phyloP scores from a whole-genome alignment of 352 stramenopile species.

The Thraustochytrium striatum region DNA sequence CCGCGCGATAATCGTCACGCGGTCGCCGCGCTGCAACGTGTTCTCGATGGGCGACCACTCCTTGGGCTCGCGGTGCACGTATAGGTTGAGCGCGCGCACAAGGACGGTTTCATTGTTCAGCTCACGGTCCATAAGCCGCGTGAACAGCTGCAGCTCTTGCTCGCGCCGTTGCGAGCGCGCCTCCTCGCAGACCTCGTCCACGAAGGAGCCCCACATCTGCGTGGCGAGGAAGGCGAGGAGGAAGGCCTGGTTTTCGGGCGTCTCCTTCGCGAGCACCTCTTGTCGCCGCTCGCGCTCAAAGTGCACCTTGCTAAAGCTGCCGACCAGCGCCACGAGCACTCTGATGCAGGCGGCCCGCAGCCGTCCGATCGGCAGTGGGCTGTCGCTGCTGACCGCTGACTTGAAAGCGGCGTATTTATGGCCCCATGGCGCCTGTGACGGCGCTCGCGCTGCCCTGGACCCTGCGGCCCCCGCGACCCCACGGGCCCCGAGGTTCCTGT shows the following conservation, averaged over 20 bases:
- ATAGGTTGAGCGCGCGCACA: background rate
- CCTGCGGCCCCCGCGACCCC: too few species aligned
- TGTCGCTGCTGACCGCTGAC: too few species aligned
- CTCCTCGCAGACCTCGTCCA: background rate
- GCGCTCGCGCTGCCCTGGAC: too few species aligned
- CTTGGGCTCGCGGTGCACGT: background rate
- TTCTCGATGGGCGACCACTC: background rate
- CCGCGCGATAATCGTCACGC: constrained; percentile 17
- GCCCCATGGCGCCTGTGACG: too few species aligned
- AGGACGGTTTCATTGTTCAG: background rate
- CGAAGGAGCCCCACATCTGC: constrained; percentile 25
- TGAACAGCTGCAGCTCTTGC: constrained; percentile 13
- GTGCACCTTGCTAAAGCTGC: background rate
- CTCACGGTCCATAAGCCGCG: constrained; percentile 16
- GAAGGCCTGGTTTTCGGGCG: background rate
- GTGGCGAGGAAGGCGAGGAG: background rate
- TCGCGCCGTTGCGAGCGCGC: background rate
- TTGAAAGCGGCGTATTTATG: too few species aligned
- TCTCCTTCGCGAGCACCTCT: background rate
- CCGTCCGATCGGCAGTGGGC: too few species aligned
- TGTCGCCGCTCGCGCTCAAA: background rate
- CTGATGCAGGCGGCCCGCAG: constrained; percentile 28
- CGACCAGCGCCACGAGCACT: background rate
- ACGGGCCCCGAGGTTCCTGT: too few species aligned
- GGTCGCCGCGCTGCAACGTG: constrained; percentile 4